These are phyloP conservation scores for Straminergon stramineum DNA, from an alignment of 225 moss, liverwort and hornwort species.

Conservation along the genomic window DNA sequence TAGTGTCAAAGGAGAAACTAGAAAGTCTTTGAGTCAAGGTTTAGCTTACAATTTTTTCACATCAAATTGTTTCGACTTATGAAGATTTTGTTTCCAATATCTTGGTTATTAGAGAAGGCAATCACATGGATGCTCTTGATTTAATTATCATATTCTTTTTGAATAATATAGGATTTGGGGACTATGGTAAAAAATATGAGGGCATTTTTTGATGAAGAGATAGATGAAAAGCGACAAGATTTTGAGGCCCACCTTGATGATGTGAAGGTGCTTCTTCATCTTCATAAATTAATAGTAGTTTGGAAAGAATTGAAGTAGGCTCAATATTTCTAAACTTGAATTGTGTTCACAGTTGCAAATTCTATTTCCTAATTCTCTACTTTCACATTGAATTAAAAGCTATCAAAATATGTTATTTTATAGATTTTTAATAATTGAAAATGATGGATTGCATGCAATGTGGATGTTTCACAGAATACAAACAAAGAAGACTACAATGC, in stretches of 20 bases:
- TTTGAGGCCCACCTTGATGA: constrained; percentile 51
- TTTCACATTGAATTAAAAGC: not conserved
- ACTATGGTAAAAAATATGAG: constrained; percentile 60
- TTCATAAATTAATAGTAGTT: not conserved
- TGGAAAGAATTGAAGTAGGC: not conserved
- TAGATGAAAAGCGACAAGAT: constrained; percentile 36
- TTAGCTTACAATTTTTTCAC: not conserved
- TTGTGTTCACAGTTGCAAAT: not conserved
- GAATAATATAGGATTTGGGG: constrained; percentile 16
- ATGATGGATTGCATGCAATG: not conserved
- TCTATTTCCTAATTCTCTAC: not conserved
- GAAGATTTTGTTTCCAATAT: not conserved
- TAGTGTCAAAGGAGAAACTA: not conserved
- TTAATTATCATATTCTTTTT: not conserved
- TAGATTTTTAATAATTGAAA: not conserved
- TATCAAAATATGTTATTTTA: not conserved
- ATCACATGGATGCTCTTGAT: not conserved
- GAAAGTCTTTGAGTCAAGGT: not conserved
- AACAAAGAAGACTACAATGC: constrained; percentile 63
- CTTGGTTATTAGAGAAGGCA: not conserved
- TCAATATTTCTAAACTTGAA: not conserved
- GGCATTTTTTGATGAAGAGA: constrained; percentile 39
- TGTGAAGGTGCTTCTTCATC: constrained; percentile 27
- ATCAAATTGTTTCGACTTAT: not conserved
- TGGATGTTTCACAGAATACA: constrained; percentile 19